Evolutionary conservation across 768 basidiomycete species (phyloP).

Genomic region (Psilocybe subaeruginosa): DNA sequence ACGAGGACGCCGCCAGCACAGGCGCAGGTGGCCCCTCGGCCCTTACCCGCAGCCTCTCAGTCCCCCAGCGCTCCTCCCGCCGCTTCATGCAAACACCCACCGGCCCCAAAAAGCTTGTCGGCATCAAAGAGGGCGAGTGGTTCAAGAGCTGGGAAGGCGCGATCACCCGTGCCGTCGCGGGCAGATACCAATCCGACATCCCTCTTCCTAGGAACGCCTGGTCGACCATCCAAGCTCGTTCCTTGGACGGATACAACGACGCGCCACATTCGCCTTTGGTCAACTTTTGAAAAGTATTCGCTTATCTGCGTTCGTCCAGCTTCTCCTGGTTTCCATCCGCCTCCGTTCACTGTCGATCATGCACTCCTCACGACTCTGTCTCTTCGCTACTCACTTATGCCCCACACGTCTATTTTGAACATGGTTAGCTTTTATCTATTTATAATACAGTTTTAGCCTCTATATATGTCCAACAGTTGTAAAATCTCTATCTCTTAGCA

Average conservation of each 20-base stretch:
- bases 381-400: not conserved
- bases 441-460: not conserved
- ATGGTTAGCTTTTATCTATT: not conserved
- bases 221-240: constrained; percentile 14
- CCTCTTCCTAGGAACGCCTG: constrained; percentile 27
- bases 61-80: constrained; percentile 10
- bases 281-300: not conserved
- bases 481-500: not conserved
- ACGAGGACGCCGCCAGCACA: constrained; percentile 2
- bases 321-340: too few species aligned
- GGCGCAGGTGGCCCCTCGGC: not conserved
- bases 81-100: constrained; percentile 32
- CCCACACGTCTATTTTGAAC: not conserved
- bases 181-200: constrained; percentile 41
- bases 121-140: constrained; percentile 78
- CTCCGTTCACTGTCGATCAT: not conserved
- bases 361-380: not conserved
- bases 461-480: not conserved
- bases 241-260: constrained; percentile 30
- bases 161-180: constrained; percentile 61
- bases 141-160: constrained; percentile 75
- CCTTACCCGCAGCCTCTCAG: not conserved
- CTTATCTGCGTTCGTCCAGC: too few species aligned
- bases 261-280: not conserved
- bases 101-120: constrained; percentile 49